Base-by-base conservation (phyloP, 2,329 filamentous ascomycete genomes). In the Blastomyces parvus region DNA sequence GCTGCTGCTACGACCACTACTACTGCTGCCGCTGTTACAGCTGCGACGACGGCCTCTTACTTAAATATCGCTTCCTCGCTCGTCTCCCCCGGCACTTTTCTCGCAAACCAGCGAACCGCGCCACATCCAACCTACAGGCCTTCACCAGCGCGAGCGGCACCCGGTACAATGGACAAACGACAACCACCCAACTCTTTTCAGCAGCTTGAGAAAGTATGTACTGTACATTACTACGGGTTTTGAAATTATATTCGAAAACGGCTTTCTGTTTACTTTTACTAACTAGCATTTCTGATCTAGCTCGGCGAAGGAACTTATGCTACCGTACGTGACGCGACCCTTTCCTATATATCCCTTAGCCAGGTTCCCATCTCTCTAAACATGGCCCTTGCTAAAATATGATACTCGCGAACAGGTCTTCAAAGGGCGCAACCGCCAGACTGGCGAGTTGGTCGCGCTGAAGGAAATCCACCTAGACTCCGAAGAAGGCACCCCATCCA, bases 381-480 rank as follows among this genome's bases (percentile, higher is more conserved):
- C 27, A 19, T 17, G 46, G 3, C 19, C 53, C 19, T 44, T 19
- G 42, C 22, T 46, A 44, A 59, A 44, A 44, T 30, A 30, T 22
- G 25, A 59, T 46, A 36, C 13, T 33, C 17, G 17, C 4, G 50
- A 57, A 38, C 71, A 96, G 92, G 92, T 99, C 55, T 99, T 97
- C 85, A 96, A 99, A 81, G 94, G 94, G 65, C 89, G 93, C 68
- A 99, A 99, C 77, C 86, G 94, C 70, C 92, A 97, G 77, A 97
- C 94, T 0, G 94, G 94, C 72, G 92, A 97, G 77, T 88, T 96
- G 65, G 94, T 99, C 46, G 94, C 94, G 6, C 83, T 99, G 67
- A 99, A 99, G 78, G 94, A 99, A 79, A 99, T 99, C 70, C 94
- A 99, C 75, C 89, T 99, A 66, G 94, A 99, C 77, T 96, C 90